Evolutionary conservation across 2,329 filamentous ascomycete species (phyloP), one percentile per base, ranked within the genome.

Genomic region (Microdochium trichocladiopsis): DNA sequence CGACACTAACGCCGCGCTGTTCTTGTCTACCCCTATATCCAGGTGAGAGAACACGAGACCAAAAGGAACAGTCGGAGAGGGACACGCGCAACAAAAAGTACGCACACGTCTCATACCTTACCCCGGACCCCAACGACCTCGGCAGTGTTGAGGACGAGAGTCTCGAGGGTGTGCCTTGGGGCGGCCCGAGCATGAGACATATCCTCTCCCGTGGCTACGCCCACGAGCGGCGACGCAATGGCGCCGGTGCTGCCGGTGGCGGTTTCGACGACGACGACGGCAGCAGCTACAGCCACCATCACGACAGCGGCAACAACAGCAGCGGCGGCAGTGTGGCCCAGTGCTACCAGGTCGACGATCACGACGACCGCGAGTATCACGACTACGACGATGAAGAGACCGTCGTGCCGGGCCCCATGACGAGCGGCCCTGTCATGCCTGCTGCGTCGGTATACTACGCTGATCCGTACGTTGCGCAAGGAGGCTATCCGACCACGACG

Each of bases 21-120:
- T n/a, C n/a, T n/a, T n/a, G n/a, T n/a, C n/a, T n/a, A n/a, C 28
- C 8, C 14, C 28, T 14, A 33, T 14, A 33, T 41, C 11, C 55
- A 90, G 87, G 87, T 60, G 86, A 88, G 58, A 90, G 89, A 61
- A 76, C 78, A 1, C 82, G 81, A 61, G 83, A 87, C 52, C 80
- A 83, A 58, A 84, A 81, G 56, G 87, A 90, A 63, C 81, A 78
- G 49, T 71, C 75, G 10, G 82, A 87, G 58, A 76, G 86, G 25
- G 82, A 87, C 23, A 71, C 73, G 18, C 78, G 82, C 53, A 87
- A 90, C 62, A 75, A 78, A 62, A 72, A 82, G 52, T 73, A 82
- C 53, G 87, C 87, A 2, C 81, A 77, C 45, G 79, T 79, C 63
- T 78, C 79, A 54, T 90, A 90, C 63, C 75, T 76, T 16, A 76